Conservation (phyloP, 2,329 filamentous ascomycete species). For the Cadophora luteo-olivacea region DNA sequence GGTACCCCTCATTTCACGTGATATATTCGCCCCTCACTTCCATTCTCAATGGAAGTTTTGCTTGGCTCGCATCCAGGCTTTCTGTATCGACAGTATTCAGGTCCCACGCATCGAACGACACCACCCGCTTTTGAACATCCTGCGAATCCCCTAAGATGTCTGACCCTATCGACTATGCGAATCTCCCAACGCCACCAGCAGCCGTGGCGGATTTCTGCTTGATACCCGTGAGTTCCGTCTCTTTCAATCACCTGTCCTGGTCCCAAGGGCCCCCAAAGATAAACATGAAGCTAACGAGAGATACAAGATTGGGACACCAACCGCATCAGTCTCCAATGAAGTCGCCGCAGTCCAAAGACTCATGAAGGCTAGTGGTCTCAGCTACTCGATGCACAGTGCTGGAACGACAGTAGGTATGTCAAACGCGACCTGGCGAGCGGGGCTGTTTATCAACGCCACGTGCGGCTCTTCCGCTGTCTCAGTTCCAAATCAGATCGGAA, state of each 20-base stretch:
- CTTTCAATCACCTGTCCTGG: not conserved
- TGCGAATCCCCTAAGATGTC: slow-evolving; percentile 2
- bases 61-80: too few species aligned
- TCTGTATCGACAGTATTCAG: too few species aligned
- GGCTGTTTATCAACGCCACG: too few species aligned
- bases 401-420: slow-evolving; percentile 86
- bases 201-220: slow-evolving; percentile 93
- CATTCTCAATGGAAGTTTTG: too few species aligned
- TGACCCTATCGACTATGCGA: slow-evolving; percentile 31
- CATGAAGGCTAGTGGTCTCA: slow-evolving; percentile 79
- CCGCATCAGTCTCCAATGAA: slow-evolving; percentile 77
- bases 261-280: too few species aligned
- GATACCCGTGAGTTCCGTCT: slow-evolving; percentile 68
- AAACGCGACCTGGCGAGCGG: too few species aligned
- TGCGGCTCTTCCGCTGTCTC: too few species aligned
- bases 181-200: slow-evolving; percentile 66
- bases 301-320: slow-evolving; percentile 77
- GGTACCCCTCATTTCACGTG: too few species aligned
- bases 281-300: not conserved
- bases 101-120: too few species aligned
- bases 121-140: too few species aligned
- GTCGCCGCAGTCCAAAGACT: slow-evolving; percentile 89
- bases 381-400: slow-evolving; percentile 89
- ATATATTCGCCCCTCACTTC: too few species aligned
- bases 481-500: too few species aligned